Conservation (phyloP, 2,329 filamentous ascomycete species). For the Apiospora rasikravindrae region DNA sequence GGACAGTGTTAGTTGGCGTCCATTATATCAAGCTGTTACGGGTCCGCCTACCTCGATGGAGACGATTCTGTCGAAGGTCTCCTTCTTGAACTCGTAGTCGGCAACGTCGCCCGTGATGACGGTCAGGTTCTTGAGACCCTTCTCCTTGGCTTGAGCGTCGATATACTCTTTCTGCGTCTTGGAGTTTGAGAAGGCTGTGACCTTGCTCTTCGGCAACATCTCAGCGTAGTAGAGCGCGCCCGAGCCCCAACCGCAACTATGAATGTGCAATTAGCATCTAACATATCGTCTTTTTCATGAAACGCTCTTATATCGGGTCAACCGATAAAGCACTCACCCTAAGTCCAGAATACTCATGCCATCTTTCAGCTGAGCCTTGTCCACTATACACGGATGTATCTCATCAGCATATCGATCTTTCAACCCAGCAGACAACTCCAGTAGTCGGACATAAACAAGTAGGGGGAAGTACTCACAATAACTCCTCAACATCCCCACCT, state of each 20-base stretch:
- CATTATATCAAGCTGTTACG: not conserved
- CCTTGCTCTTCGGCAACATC: slow-evolving; percentile 62
- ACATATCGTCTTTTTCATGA: not conserved
- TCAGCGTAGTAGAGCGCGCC: slow-evolving; percentile 69
- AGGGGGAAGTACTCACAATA: slow-evolving; percentile 46
- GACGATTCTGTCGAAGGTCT: slow-evolving; percentile 67
- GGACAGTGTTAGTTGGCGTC: slow-evolving; percentile 10
- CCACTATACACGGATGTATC: slow-evolving; percentile 40
- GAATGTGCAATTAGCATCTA: not conserved
- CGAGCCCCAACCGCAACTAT: slow-evolving; percentile 72
- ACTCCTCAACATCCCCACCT: slow-evolving; percentile 67
- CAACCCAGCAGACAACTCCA: too few species aligned
- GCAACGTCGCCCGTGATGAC: slow-evolving; percentile 72
- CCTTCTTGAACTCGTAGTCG: slow-evolving; percentile 65
- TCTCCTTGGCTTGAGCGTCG: slow-evolving; percentile 59
- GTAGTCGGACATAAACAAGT: not conserved
- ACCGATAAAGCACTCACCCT: slow-evolving; percentile 48
- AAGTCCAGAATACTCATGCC: slow-evolving; percentile 68
- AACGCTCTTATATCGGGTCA: not conserved
- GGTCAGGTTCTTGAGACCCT: slow-evolving; percentile 63
- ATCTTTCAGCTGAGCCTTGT: slow-evolving; percentile 62
- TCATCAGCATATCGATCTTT: too few species aligned
- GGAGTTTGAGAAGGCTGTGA: slow-evolving; percentile 74
- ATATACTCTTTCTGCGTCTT: slow-evolving; percentile 72
- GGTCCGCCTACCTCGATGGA: slow-evolving; percentile 58